Evolutionary conservation across 1,139 yeast species (phyloP).

Genomic region (Pichia cactophila): DNA sequence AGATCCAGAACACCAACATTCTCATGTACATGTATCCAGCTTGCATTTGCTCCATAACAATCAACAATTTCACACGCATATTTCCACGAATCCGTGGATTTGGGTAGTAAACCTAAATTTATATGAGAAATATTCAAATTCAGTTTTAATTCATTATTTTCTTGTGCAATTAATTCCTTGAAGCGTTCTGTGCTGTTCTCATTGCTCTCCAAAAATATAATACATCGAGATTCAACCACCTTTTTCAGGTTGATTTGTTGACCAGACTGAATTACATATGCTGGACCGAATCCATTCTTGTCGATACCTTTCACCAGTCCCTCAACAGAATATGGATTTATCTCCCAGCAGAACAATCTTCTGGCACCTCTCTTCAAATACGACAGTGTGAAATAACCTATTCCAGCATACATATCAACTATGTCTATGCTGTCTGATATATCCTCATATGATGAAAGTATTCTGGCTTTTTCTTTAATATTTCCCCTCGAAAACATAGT

Average conservation of each 20-base stretch:
- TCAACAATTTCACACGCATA: conserved; percentile 32
- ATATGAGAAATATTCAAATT: conserved; percentile 45
- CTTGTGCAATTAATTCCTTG: conserved; percentile 8
- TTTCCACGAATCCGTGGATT: conserved; percentile 57
- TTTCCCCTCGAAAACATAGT: conserved; percentile 93
- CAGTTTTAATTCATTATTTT: neutral
- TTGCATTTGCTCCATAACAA: conserved; percentile 5
- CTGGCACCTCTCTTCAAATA: conserved; percentile 51
- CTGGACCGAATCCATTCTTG: conserved; percentile 35
- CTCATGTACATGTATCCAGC: conserved; percentile 63
- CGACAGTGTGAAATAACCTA: conserved; percentile 75
- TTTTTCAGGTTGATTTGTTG: conserved; percentile 28
- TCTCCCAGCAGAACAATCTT: conserved; percentile 67
- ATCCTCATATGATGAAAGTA: conserved; percentile 34
- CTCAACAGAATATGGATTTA: conserved; percentile 78
- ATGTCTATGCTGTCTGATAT: conserved; percentile 26
- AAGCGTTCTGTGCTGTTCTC: conserved; percentile 41
- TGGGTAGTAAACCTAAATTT: conserved; percentile 72
- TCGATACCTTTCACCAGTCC: conserved; percentile 55
- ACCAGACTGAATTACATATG: conserved; percentile 28
- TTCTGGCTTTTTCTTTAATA: conserved; percentile 69
- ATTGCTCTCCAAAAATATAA: conserved; percentile 58
- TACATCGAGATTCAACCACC: conserved; percentile 25
- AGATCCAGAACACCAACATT: conserved; percentile 49
- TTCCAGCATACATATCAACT: conserved; percentile 74